Evolutionary conservation across 1,284 basidiomycete species (phyloP), one percentile per base, ranked within the genome.

Genomic region (Marasmius tenuissimus): DNA sequence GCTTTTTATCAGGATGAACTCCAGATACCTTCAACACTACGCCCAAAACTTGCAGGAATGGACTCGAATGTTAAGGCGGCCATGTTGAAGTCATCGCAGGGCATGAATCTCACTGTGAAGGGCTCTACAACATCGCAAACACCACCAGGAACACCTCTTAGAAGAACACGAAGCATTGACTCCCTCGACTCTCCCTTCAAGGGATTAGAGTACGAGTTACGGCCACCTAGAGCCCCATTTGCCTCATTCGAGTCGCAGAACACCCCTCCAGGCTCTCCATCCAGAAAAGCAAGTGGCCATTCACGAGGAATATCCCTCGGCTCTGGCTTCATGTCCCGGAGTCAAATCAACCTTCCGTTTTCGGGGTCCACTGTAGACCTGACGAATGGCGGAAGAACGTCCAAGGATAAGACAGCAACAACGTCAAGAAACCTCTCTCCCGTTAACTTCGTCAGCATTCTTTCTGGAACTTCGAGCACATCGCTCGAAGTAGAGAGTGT

Each of bases 51-150:
- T 5, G 78, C 81, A 45, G 84, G 85, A 22, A 91, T 96, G 83
- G 92, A 93, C 63, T 76, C 87, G 0, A 85, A 87, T 1, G 93
- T 96, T 45, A 95, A 95, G 70, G 91, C 91, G 3, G 91, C 91
- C n/a, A 94, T 96, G 91, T 78, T 96, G 60, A 93, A 91, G 69
- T 93, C 92, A 0, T 92, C 92, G 1, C 87, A 89, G 33, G 84
- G 85, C 12, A 78, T 94, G 68, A 80, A 83, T 33, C 72, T 81
- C 11, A 80, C 76, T 16, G 75, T 81, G 35, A 68, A 75, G 33
- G 71, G 80, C 0, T 68, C 81, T 18, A 65, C 71, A 20, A 63
- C 72, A 27, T 69, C 78, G 51, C 75, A 75, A 39, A 72, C 72
- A 11, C 75, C 76, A 42, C 73, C 72, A 11, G 57, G 55, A 18